These are phyloP conservation scores for Solanum hybrid DNA, from an alignment of 305 asterid species.

Conservation along the genomic window DNA sequence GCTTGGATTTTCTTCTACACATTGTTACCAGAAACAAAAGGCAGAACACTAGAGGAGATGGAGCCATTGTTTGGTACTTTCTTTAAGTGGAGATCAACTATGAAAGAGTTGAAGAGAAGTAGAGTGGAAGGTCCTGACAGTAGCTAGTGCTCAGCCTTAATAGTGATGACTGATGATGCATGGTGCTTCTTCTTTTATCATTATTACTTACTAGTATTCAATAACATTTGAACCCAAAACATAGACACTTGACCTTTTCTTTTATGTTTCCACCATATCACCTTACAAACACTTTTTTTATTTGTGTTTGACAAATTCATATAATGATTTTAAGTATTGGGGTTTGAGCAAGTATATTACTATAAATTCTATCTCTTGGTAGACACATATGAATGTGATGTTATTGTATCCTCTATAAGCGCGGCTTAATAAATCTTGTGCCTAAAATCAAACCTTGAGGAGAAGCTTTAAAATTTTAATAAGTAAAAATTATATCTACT, in stretches of 20 bases:
- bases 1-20: conserved; percentile 48
- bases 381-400: neutral
- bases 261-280: neutral
- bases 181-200: neutral
- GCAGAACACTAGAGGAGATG: conserved; percentile 45
- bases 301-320: neutral
- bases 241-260: neutral
- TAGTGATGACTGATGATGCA: neutral
- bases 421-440: neutral
- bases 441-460: neutral
- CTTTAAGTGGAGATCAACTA: conserved; percentile 37
- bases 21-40: conserved; percentile 49
- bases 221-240: neutral
- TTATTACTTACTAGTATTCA: neutral
- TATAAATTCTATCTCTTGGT: neutral
- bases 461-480: neutral
- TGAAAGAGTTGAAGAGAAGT: conserved; percentile 14
- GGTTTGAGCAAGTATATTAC: neutral
- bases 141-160: neutral
- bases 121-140: neutral
- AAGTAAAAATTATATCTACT: too few relatives aligned
- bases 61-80: conserved; percentile 44
- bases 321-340: neutral
- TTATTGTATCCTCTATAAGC: neutral
- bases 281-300: neutral